Evolutionary conservation across 768 basidiomycete genomes (phyloP).

Genomic region (Boletus rubescentipes): DNA sequence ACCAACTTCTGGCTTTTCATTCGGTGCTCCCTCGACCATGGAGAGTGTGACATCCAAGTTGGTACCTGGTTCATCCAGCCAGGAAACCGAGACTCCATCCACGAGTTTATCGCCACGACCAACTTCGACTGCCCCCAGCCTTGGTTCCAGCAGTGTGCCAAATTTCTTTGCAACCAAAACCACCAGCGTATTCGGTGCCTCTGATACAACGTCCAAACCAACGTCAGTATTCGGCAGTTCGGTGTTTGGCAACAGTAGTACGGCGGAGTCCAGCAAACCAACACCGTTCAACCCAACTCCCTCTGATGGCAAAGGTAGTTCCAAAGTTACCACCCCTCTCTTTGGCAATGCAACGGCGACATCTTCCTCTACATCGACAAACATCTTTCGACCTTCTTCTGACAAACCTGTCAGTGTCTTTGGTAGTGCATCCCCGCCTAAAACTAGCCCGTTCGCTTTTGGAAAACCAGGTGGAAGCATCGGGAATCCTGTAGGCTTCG

Average conservation of each 20-base stretch:
- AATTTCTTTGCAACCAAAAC: slow-evolving; percentile 26
- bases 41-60: slow-evolving; percentile 9
- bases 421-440: slow-evolving; percentile 29
- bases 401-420: slow-evolving; percentile 29
- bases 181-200: slow-evolving; percentile 14
- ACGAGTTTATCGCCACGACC: slow-evolving; percentile 8
- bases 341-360: slow-evolving; percentile 20
- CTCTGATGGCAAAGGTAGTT: slow-evolving; percentile 12
- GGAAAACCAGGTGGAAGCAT: slow-evolving; percentile 45
- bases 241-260: slow-evolving; percentile 22
- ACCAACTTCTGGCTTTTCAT: slow-evolving; percentile 19
- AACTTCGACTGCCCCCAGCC: slow-evolving; percentile 9
- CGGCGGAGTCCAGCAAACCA: slow-evolving; percentile 15
- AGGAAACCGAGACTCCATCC: slow-evolving; percentile 11
- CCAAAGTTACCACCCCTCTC: slow-evolving; percentile 13
- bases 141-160: slow-evolving; percentile 16
- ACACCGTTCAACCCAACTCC: slow-evolving; percentile 10
- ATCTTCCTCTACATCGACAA: slow-evolving; percentile 14
- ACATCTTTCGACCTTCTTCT: slow-evolving; percentile 21
- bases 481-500: slow-evolving; percentile 65
- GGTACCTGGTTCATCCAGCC: slow-evolving; percentile 7
- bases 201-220: slow-evolving; percentile 24
- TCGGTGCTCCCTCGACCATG: slow-evolving; percentile 7
- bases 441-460: slow-evolving; percentile 26
- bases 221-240: slow-evolving; percentile 26